Percentiles rank a stretch among this genome's conserved stretches.
Evolutionary conservation across 108 stramenopile species (phyloP).

Genomic region (Poteriospumella lacustris): DNA sequence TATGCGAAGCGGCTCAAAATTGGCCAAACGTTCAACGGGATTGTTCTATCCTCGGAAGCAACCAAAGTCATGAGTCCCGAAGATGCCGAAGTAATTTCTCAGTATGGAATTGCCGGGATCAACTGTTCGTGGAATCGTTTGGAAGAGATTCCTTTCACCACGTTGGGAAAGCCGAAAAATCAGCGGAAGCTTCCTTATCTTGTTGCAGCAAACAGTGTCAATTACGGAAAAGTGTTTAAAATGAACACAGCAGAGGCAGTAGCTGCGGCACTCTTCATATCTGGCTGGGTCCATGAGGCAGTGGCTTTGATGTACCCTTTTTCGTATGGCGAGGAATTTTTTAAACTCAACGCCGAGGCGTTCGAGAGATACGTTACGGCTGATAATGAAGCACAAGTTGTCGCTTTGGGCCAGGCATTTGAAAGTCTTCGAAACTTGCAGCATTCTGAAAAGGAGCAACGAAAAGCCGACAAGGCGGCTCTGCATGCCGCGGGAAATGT

Average conservation of each 20-base stretch:
- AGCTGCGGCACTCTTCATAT: slow-evolving; percentile 70
- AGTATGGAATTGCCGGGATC: slow-evolving; percentile 80
- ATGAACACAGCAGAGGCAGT: slow-evolving; percentile 51
- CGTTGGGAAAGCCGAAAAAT: slow-evolving; percentile 62
- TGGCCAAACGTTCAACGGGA: slow-evolving; percentile 78
- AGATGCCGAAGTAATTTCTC: slow-evolving; percentile 60
- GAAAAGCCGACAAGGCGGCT: too few relatives aligned
- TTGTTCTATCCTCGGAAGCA: slow-evolving; percentile 85
- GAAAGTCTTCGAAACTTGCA: too few relatives aligned
- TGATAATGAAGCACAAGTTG: slow-evolving; percentile 66
- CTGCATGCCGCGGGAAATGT: too few relatives aligned
- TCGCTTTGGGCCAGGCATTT: too few relatives aligned
- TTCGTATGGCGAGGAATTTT: slow-evolving; percentile 88
- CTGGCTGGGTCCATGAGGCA: slow-evolving; percentile 63
- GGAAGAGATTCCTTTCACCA: slow-evolving; percentile 59
- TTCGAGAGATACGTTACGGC: slow-evolving; percentile 74
- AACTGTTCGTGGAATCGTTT: slow-evolving; percentile 97
- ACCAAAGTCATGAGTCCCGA: slow-evolving; percentile 76
- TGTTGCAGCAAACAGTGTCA: slow-evolving; percentile 96
- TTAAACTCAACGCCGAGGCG: slow-evolving; percentile 71
- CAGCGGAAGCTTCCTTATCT: slow-evolving; percentile 91
- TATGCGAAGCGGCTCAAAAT: slow-evolving; percentile 59
- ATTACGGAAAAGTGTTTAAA: slow-evolving; percentile 87
- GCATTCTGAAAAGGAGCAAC: too few relatives aligned
- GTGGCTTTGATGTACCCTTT: slow-evolving; percentile 78